A percentile compares a stretch with the other conserved stretches of the same genome.
Conservation (phyloP, 768 basidiomycete genomes). For the Kwoniella sp. region DNA sequence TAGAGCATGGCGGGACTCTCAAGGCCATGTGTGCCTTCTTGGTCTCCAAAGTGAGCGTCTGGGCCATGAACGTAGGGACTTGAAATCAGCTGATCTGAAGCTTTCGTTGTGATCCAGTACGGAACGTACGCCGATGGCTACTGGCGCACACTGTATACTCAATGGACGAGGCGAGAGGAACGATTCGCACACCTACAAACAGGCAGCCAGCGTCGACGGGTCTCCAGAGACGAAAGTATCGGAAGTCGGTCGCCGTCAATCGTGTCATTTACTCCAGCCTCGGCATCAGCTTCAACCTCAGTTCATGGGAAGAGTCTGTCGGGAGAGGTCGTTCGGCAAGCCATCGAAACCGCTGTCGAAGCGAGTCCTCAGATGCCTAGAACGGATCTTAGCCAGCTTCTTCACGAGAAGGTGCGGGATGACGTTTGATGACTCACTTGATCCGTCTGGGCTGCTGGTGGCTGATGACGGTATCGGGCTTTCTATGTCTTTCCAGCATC, state of each 20-base stretch:
- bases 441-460: no score
- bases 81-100: not conserved
- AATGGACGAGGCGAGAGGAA: conserved; percentile 5
- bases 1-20: conserved; percentile 2
- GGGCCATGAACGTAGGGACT: no score
- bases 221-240: not conserved
- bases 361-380: not conserved
- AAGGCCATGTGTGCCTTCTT: conserved; percentile 6
- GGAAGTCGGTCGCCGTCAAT: not conserved
- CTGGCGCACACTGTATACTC: not conserved
- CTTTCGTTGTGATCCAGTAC: no score
- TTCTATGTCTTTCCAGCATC: not conserved
- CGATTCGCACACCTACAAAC: conserved; percentile 8
- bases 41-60: conserved; percentile 4
- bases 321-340: not conserved
- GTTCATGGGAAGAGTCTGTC: not conserved
- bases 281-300: conserved; percentile 4
- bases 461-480: no score
- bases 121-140: conserved; percentile 4
- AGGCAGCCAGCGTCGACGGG: not conserved
- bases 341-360: not conserved
- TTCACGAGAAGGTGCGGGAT: conserved; percentile 3
- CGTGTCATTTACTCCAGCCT: not conserved
- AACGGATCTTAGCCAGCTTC: not conserved
- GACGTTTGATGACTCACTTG: not conserved